These are phyloP conservation scores for Ogataea parapolymorpha DNA, from an alignment of 805 yeast species.

Conservation along the genomic window DNA sequence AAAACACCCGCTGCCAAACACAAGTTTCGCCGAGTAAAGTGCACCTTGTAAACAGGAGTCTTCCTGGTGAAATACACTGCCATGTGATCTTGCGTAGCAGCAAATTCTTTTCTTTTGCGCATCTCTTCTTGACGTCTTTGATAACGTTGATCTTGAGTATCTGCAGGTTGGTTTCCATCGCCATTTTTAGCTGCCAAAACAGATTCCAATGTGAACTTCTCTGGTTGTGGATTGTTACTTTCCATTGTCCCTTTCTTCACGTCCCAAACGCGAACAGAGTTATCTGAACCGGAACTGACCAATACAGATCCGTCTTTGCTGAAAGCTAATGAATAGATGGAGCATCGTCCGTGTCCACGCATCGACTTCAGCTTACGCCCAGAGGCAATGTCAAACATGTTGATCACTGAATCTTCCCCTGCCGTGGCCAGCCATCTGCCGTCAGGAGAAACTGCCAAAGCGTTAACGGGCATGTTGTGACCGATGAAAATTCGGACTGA, in stretches of 20 bases:
- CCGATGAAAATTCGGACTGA: constrained; percentile 91
- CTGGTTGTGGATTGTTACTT: constrained; percentile 64
- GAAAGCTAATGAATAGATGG: constrained; percentile 81
- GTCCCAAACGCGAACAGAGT: constrained; percentile 95
- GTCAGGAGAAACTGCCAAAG: constrained; percentile 89
- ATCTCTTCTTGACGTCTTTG: constrained; percentile 38
- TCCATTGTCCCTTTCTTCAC: constrained; percentile 81
- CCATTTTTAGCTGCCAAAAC: constrained; percentile 34
- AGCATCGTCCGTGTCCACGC: constrained; percentile 91
- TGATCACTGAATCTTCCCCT: constrained; percentile 86
- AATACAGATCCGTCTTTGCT: constrained; percentile 85
- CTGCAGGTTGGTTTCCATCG: constrained; percentile 18
- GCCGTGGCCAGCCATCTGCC: constrained; percentile 96
- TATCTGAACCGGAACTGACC: constrained; percentile 90
- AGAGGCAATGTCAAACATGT: constrained; percentile 91
- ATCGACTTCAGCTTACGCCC: constrained; percentile 85
- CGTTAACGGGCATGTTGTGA: constrained; percentile 83
- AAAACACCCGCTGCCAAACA: constrained; percentile 94
- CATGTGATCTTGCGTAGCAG: constrained; percentile 87
- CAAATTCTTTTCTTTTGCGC: constrained; percentile 61
- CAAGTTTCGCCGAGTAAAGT: constrained; percentile 84
- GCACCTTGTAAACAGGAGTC: constrained; percentile 91
- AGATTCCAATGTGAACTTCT: constrained; percentile 44
- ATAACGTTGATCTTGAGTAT: constrained; percentile 18
- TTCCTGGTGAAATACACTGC: constrained; percentile 91